These are phyloP conservation scores for Salix purpurea DNA, from an alignment of 345 rosid genomes.

Conservation along the genomic window DNA sequence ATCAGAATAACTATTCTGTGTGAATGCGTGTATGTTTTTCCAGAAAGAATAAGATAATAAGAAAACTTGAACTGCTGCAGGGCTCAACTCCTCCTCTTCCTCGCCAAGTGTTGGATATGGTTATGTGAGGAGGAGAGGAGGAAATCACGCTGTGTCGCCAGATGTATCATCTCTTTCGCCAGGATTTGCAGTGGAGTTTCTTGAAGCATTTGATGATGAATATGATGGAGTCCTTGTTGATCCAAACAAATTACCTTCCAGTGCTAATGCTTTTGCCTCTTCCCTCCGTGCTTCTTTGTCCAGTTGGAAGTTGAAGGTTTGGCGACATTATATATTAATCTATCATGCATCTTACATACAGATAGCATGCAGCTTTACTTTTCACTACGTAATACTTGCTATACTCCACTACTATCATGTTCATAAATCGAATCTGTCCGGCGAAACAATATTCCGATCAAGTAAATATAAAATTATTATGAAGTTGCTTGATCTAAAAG, in stretches of 20 bases:
- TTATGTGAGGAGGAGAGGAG: not conserved
- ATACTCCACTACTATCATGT: no score
- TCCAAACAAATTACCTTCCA: constrained; percentile 28
- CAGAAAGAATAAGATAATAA: no score
- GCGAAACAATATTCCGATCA: no score
- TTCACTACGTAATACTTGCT: no score
- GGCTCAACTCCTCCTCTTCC: not conserved
- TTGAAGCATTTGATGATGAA: constrained; percentile 43
- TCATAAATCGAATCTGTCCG: no score
- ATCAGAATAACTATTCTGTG: no score
- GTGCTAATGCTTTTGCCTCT: constrained; percentile 40
- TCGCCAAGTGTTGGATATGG: not conserved
- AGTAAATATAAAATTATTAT: no score
- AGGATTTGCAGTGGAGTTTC: constrained; percentile 25
- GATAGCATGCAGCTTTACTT: not conserved
- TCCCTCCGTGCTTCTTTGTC: constrained; percentile 35
- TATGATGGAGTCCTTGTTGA: constrained; percentile 43
- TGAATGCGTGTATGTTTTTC: no score
- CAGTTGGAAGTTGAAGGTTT: constrained; percentile 40
- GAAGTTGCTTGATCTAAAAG: no score
- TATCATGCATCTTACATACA: not conserved
- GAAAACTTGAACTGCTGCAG: not conserved
- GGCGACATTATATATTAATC: not conserved
- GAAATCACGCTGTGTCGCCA: constrained; percentile 28
- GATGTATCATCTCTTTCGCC: constrained; percentile 22